These are phyloP conservation scores for Pythium phragmiticola DNA, from an alignment of 352 stramenopile species.

Conservation along the genomic window DNA sequence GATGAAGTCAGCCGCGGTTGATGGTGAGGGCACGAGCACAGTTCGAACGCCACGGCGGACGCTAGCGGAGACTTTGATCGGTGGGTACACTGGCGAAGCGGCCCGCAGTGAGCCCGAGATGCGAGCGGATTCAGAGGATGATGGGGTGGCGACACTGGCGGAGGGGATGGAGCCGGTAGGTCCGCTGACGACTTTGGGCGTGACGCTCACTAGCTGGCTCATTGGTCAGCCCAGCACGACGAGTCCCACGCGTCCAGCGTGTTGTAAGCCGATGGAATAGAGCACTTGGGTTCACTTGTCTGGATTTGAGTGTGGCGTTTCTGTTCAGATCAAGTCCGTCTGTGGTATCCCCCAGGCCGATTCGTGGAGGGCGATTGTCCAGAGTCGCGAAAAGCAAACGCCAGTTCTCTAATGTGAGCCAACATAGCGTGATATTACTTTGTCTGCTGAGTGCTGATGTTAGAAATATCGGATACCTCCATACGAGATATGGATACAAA, in stretches of 20 bases:
- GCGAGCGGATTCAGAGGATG: background rate
- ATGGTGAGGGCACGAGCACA: background rate
- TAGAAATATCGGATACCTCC: too few relatives aligned
- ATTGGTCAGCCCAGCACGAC: background rate
- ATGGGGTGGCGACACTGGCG: background rate
- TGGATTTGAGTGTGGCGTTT: background rate
- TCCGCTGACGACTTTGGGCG: constrained; percentile 10
- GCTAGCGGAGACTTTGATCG: constrained; percentile 9
- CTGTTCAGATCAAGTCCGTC: background rate
- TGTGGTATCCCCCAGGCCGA: too few relatives aligned
- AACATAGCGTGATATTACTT: too few relatives aligned
- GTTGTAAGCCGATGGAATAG: constrained; percentile 16
- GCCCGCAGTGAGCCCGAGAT: background rate
- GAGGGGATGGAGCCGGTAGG: background rate
- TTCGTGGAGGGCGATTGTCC: too few relatives aligned
- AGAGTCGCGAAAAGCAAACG: too few relatives aligned
- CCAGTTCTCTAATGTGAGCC: too few relatives aligned
- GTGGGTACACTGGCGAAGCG: constrained; percentile 1
- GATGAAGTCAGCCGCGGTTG: background rate
- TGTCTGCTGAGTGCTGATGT: too few relatives aligned
- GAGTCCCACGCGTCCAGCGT: constrained; percentile 1
- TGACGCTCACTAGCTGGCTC: constrained; percentile 17
- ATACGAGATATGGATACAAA: too few relatives aligned
- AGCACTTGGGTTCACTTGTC: background rate
- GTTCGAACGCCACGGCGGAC: background rate